Evolutionary conservation across 2,329 filamentous ascomycete species (phyloP).

Genomic region (Onygena corvina): DNA sequence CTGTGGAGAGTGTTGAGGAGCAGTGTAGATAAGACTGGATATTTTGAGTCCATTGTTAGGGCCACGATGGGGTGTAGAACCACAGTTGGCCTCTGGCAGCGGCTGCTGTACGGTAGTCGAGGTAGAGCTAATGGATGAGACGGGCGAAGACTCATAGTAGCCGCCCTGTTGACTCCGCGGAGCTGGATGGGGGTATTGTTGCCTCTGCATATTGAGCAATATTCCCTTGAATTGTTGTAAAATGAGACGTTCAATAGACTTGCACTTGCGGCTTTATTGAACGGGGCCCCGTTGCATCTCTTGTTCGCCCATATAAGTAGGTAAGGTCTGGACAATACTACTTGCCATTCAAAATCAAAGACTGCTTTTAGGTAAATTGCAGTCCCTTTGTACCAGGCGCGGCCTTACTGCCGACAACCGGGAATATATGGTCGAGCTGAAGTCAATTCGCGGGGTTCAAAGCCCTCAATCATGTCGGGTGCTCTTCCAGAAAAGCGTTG

Average conservation of each 20-base stretch:
- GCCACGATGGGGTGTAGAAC: slow-evolving; percentile 29
- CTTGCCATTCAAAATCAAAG: neutral
- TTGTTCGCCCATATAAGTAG: no score
- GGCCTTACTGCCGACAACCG: slow-evolving; percentile 1
- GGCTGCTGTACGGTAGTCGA: neutral
- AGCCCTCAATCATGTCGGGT: neutral
- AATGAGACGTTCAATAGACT: no score
- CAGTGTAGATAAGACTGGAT: slow-evolving; percentile 31
- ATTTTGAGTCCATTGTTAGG: slow-evolving; percentile 32
- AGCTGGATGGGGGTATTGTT: slow-evolving; percentile 1
- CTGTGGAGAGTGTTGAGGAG: slow-evolving; percentile 20
- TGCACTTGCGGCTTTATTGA: neutral
- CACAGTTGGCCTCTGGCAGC: slow-evolving; percentile 17
- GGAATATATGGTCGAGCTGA: slow-evolving; percentile 1
- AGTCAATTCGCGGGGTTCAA: slow-evolving; percentile 7
- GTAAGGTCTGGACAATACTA: neutral
- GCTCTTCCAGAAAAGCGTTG: slow-evolving; percentile 1
- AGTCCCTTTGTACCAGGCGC: neutral
- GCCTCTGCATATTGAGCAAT: slow-evolving; percentile 8
- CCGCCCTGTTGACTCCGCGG: slow-evolving; percentile 2
- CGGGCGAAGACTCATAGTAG: neutral
- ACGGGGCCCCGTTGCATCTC: neutral
- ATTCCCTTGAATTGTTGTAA: neutral
- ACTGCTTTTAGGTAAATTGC: neutral
- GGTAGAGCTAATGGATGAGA: slow-evolving; percentile 13